phyloP scores from a whole-genome alignment of 345 rosid species.

The Linum lewisii region DNA sequence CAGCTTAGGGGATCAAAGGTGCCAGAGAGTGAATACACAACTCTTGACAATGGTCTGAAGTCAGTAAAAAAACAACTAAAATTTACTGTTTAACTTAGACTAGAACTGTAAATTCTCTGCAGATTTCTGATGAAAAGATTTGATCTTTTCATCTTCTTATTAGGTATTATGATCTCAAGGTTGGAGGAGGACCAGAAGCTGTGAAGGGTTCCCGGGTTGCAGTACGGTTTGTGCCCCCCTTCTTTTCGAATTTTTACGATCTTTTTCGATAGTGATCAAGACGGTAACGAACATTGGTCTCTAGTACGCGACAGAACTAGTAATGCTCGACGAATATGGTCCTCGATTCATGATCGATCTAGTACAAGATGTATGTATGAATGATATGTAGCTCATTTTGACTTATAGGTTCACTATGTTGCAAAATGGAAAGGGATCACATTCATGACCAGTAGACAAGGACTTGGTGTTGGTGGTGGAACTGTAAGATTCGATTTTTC shows the following conservation, averaged over 20 bases:
- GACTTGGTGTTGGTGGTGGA: conserved; percentile 94
- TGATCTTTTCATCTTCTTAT: conserved; percentile 9
- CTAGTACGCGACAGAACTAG: no score
- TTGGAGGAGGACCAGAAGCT: conserved; percentile 68
- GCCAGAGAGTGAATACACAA: conserved; percentile 71
- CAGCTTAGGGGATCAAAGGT: conserved; percentile 83
- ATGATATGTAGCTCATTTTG: no score
- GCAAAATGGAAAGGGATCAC: conserved; percentile 94
- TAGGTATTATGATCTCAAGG: conserved; percentile 91
- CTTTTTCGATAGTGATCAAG: not conserved
- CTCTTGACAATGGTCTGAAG: conserved; percentile 87
- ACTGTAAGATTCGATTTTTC: conserved; percentile 50
- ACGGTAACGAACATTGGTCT: not conserved
- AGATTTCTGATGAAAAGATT: conserved; percentile 12
- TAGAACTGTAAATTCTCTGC: no score
- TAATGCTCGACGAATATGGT: no score
- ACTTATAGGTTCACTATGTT: conserved; percentile 94
- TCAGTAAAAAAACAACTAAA: conserved; percentile 25
- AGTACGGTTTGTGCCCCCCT: conserved; percentile 64
- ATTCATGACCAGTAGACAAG: conserved; percentile 97
- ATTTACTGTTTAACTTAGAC: no score
- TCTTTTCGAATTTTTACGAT: conserved; percentile 1
- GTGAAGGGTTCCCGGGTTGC: conserved; percentile 96
- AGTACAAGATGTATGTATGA: no score
- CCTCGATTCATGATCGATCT: no score